Evolutionary conservation across 1,284 basidiomycete genomes (phyloP), one percentile per base, ranked within the genome.

Genomic region (Melampsora larici-populina): DNA sequence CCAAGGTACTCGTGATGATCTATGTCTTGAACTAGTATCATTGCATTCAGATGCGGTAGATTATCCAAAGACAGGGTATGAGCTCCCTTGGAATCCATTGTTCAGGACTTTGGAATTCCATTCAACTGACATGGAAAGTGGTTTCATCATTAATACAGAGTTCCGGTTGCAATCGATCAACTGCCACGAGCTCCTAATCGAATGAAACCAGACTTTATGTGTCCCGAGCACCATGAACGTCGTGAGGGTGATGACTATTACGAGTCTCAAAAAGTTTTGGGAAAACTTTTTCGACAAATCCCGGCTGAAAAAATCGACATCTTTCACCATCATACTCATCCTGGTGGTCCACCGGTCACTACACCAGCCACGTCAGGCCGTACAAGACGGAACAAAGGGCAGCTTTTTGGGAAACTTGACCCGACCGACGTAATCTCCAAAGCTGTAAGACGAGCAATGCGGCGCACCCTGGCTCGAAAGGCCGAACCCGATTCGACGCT

Each of bases 21-120:
- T 87, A 48, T 93, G 92, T 81, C 79, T 90, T 17, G 85, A 79
- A 72, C 85, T 94, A 18, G 88, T 91, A 0, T 84, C 87, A 63
- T 84, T 91, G 29, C 91, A 91, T 82, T 87, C 84, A 81, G 83
- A 86, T 88, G 91, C 80, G n/a, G 90, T 90, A 69, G 82, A 80
- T 81, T 77, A 77, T 77, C 67, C 75, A 7, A 77, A 77, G 48
- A 77, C 75, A 26, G 75, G 75, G 75, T 77, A 40, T 18, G 60
- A 36, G 18, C 17, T n/a, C 9, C 24, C 36, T n/a, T 65, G 29
- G 2, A 21, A 13, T 11, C 24, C 11, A 21, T 9, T 65, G 24
- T 13, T 29, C 55, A 29, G 18, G 18, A 58, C n/a, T n/a, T 60
- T 60, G 24, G 26, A 0, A 7, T 26, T 6, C n/a, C n/a, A 60